phyloP scores from a whole-genome alignment of 169 alveolate genomes.

The Plasmodium gonderi region DNA sequence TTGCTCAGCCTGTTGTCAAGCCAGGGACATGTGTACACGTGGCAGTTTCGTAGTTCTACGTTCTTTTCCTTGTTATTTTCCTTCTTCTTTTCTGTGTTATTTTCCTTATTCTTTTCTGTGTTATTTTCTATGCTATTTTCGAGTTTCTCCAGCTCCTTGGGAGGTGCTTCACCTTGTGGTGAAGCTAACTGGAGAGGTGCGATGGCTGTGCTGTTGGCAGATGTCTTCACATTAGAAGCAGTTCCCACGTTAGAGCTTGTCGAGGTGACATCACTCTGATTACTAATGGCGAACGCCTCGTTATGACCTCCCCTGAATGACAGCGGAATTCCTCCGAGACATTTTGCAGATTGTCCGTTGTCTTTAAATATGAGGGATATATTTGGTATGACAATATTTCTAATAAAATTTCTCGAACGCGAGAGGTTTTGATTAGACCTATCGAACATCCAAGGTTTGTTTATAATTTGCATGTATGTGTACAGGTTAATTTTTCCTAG shows the following conservation, averaged over 20 bases:
- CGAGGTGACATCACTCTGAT: no score
- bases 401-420: slow-evolving; percentile 27
- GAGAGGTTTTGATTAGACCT: slow-evolving; percentile 15
- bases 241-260: no score
- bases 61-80: not conserved
- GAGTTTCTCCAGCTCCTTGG: no score
- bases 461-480: slow-evolving; percentile 14
- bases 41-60: not conserved
- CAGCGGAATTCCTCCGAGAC: not conserved
- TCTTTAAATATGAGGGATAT: slow-evolving; percentile 12
- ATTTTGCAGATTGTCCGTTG: not conserved
- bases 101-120: not conserved
- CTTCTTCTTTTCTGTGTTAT: not conserved
- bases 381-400: slow-evolving; percentile 41
- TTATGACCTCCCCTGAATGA: no score
- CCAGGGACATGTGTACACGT: slow-evolving; percentile 5
- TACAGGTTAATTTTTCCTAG: slow-evolving; percentile 20
- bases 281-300: no score
- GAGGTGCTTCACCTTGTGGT: no score
- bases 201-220: no score
- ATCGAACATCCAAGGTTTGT: slow-evolving; percentile 52
- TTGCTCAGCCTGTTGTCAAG: slow-evolving; percentile 18
- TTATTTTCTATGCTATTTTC: no score
- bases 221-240: no score
- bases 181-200: no score